phyloP scores from a whole-genome alignment of 495 filamentous ascomycete species.

The Hypoxylon fuscum region DNA sequence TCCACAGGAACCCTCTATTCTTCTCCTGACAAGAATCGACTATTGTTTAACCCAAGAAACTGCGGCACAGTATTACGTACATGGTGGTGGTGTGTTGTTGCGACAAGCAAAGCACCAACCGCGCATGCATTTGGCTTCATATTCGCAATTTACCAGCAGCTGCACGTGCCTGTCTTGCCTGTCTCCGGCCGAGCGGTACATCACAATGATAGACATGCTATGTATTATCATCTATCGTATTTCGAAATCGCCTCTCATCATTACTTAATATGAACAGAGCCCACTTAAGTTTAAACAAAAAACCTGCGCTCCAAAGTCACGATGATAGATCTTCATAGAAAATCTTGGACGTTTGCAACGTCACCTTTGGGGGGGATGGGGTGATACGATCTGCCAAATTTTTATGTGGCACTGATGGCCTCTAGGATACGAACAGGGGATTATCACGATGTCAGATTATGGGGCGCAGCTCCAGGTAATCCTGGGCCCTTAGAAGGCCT shows the following conservation, averaged over 20 bases:
- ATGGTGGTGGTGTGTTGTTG: background rate
- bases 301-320: no score
- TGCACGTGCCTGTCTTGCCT: no score
- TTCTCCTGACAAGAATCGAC: background rate
- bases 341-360: slow-evolving; percentile 28
- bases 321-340: slow-evolving; percentile 25
- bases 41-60: background rate
- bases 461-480: slow-evolving; percentile 31
- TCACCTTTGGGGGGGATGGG: slow-evolving; percentile 36
- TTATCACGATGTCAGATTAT: slow-evolving; percentile 36
- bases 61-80: slow-evolving; percentile 1
- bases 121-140: background rate
- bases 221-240: no score
- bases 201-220: no score
- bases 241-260: no score
- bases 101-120: background rate
- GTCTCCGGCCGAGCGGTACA: no score
- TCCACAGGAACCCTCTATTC: background rate
- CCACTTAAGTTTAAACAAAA: no score
- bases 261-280: no score
- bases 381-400: slow-evolving; percentile 37
- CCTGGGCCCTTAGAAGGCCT: slow-evolving; percentile 9
- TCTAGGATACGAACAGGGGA: slow-evolving; percentile 40
- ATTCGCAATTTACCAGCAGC: no score
- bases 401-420: slow-evolving; percentile 27